Evolutionary conservation across 441 rosid species (phyloP), one percentile per base, ranked within the genome.

Genomic region (Populus tomentosa): DNA sequence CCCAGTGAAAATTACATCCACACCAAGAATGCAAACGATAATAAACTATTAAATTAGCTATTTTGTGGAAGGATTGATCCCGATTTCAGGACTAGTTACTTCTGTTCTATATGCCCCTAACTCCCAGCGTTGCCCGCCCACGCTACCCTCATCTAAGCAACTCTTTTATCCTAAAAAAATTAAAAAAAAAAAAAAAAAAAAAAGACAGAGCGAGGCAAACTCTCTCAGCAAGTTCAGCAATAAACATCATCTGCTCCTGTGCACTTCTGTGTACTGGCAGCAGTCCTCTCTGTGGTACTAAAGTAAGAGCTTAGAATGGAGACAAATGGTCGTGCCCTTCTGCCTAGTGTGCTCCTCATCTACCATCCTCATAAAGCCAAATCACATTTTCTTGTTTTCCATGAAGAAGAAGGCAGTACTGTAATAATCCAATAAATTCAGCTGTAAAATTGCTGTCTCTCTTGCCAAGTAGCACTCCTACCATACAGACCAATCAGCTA

Each of bases 401-500:
- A 68, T 16, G 14, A 28, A 66, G 30, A 11, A 13, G 30, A 28
- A 28, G n/a, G 24, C 4, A n/a, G 64, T 59, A 7, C 63, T 7
- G 66, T 20, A 24, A 30, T 26, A 75, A 38, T 64, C 36, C 61
- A 32, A 77, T 80, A 66, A 42, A 69, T 74, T 70, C 64, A 75
- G 78, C 77, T 74, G 64, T 67, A 10, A 38, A 28, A 18, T 68
- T 63, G 46, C 74, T 69, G 40, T n/a, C 20, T 42, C 10, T 65
- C 3, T 46, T 73, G 75, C 35, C 33, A 18, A 18, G 11, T 23
- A 20, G 21, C 38, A 20, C 6, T 5, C 9, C 24, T 69, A 10
- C 69, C 32, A 33, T 14, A 30, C 9, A 30, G 69, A 46, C 71
- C 71, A 8, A 74, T 83, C 68, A 77, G 80, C 82, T 71, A 63